Conservation (phyloP, 225 moss, liverwort and hornwort species). For the Polytrichum formosum region DNA sequence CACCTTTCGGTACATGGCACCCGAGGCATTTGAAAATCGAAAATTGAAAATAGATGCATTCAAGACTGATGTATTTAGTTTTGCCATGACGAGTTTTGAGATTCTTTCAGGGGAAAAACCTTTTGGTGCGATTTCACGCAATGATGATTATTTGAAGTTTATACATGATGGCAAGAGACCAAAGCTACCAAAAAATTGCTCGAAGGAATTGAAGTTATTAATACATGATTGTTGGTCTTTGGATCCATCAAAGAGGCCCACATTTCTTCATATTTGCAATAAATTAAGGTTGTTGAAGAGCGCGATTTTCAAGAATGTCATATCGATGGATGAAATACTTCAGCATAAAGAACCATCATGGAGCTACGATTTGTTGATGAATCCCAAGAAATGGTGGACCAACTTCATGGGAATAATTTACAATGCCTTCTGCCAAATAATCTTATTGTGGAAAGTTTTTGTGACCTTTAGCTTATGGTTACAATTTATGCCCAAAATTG, state of each 20-base stretch:
- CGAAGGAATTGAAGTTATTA: background rate
- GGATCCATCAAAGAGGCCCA: constrained; percentile 3
- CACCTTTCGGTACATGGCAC: too few relatives aligned
- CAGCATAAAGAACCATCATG: background rate
- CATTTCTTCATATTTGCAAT: background rate
- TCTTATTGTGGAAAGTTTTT: background rate
- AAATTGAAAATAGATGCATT: background rate
- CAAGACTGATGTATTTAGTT: background rate
- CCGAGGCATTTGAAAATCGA: background rate
- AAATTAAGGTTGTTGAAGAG: background rate
- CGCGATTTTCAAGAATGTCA: background rate
- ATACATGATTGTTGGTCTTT: constrained; percentile 2
- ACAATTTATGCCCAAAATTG: background rate
- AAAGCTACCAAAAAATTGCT: background rate
- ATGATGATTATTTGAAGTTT: background rate
- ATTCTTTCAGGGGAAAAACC: background rate
- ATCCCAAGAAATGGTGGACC: background rate
- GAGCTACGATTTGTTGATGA: background rate
- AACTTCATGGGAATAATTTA: background rate
- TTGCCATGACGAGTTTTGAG: background rate
- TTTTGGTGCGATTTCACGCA: background rate
- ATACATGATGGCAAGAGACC: background rate
- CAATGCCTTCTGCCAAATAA: background rate
- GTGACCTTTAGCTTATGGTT: background rate
- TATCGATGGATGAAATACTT: background rate